Evolutionary conservation across 2,329 filamentous ascomycete species (phyloP), one percentile per base, ranked within the genome.

Genomic region (Aciculosporium take): DNA sequence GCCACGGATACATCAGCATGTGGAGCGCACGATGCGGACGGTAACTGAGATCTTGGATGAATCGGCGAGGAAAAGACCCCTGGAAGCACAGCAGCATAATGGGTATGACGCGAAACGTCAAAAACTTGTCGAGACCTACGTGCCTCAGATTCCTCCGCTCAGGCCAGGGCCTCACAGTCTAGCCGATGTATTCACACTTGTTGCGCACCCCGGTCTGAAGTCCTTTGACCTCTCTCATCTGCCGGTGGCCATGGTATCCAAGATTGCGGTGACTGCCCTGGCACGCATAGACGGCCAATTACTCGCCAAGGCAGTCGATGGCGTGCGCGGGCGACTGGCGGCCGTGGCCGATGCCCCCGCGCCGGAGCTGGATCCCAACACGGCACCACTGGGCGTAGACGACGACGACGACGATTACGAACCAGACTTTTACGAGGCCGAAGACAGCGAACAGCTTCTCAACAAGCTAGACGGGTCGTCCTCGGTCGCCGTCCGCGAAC

Each of bases 351-450:
- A 59, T 25, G 60, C 64, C 4, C 65, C 64, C n/a, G 53, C 61
- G n/a, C 59, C 64, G 1, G 62, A 60, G 6, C 47, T 75, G 23
- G 74, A 76, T 46, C 66, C 75, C 7, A 72, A 76, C 41, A 79
- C 75, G 2, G 67, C 72, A 12, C 73, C 72, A 1, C 58, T 80
- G 2, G 76, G 73, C 21, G 78, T 84, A 3, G 78, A 82, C 6
- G 87, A 94, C 32, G 88, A 94, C 17, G 86, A 94, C 34, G 64
- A 67, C 44, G 85, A 94, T 51, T 95, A 95, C 54, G 89, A 95
- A 53, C 88, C 89, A 0, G 84, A 93, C 54, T 87, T 86, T 50
- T 77, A 81, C 45, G 73, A 81, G 7, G 76, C 78, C 28, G 85
- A 93, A 57, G 79, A 85, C 49, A 76, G 76, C 1, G 82, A 87